These are phyloP conservation scores for Osmanthus fragrans DNA, from an alignment of 257 asterid species.

Conservation along the genomic window DNA sequence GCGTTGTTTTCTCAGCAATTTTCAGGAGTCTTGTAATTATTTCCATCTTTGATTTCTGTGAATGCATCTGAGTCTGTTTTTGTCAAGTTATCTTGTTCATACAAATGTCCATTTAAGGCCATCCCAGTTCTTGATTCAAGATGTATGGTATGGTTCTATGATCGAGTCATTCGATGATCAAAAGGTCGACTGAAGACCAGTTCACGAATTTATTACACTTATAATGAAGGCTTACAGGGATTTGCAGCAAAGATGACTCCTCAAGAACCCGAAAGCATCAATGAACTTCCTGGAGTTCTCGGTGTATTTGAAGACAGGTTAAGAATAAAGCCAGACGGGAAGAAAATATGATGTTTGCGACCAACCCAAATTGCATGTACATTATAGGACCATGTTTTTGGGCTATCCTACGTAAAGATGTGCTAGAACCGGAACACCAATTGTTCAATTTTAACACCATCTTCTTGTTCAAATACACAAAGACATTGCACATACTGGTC, in stretches of 20 bases:
- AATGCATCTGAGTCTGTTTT: background rate
- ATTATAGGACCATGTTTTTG: slow-evolving; percentile 48
- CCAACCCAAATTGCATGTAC: slow-evolving; percentile 43
- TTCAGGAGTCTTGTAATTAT: background rate
- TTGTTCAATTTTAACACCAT: no score
- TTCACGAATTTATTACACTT: slow-evolving; percentile 12
- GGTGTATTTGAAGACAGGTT: background rate
- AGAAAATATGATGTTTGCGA: slow-evolving; percentile 40
- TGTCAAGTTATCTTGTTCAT: slow-evolving; percentile 8
- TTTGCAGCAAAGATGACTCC: slow-evolving; percentile 21
- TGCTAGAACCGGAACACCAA: background rate
- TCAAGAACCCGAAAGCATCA: slow-evolving; percentile 13
- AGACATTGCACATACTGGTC: background rate
- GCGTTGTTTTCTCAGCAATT: background rate
- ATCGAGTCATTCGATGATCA: background rate
- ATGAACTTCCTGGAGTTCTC: background rate
- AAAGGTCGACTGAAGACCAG: background rate
- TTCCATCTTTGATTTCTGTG: background rate
- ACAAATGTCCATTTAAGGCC: slow-evolving; percentile 8
- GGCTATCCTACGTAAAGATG: slow-evolving; percentile 28
- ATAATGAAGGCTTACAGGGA: slow-evolving; percentile 12
- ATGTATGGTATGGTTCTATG: slow-evolving; percentile 15
- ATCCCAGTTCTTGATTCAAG: slow-evolving; percentile 9
- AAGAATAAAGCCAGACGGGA: slow-evolving; percentile 27
- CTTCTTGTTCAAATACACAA: background rate